phyloP scores from a whole-genome alignment of 306 rosid species.

The Prunus mongolica region DNA sequence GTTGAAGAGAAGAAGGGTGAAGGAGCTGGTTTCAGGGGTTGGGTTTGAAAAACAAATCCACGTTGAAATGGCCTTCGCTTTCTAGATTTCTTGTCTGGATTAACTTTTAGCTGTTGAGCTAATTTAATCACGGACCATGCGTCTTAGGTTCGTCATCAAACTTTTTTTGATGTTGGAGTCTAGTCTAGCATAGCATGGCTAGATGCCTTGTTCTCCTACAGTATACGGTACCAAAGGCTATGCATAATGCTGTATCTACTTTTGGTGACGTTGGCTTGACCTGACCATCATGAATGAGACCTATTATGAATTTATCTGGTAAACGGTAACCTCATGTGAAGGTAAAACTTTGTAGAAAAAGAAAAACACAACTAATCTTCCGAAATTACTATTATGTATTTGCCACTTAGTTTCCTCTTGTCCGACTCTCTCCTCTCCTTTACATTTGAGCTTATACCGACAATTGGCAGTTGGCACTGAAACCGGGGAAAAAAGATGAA shows the following conservation, averaged over 20 bases:
- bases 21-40: conserved; percentile 21
- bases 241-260: not conserved
- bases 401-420: too few species aligned
- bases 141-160: conserved; percentile 13
- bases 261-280: not conserved
- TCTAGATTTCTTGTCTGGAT: conserved; percentile 10
- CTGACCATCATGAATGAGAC: not conserved
- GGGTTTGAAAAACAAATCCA: conserved; percentile 24
- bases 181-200: not conserved
- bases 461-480: too few species aligned
- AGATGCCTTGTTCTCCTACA: not conserved
- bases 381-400: too few species aligned
- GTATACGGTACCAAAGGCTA: not conserved
- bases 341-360: too few species aligned
- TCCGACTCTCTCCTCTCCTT: too few species aligned
- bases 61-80: conserved; percentile 6
- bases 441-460: too few species aligned
- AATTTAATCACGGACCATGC: conserved; percentile 25
- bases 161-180: not conserved
- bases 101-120: conserved; percentile 12
- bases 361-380: too few species aligned
- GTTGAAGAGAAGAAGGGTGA: conserved; percentile 9
- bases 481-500: not conserved
- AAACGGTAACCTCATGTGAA: not conserved
- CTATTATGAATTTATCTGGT: not conserved